Evolutionary conservation across 2,329 filamentous ascomycete genomes (phyloP).

Genomic region (Penicillium sp.): DNA sequence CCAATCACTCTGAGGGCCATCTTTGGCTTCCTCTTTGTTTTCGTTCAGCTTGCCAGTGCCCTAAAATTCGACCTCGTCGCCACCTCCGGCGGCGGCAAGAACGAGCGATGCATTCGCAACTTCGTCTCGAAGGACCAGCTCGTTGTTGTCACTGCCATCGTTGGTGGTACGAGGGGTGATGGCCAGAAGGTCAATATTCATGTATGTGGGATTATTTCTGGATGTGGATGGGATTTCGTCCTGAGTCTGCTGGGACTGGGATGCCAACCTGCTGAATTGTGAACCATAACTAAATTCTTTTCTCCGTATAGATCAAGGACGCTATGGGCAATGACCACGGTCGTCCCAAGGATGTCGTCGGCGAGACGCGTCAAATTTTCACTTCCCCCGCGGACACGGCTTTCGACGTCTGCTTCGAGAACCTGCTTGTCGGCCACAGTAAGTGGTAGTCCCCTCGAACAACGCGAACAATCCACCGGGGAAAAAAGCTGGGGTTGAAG

Average conservation of each 20-base stretch:
- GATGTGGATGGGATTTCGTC: not conserved
- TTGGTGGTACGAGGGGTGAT: constrained; percentile 83
- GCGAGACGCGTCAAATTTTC: constrained; percentile 90
- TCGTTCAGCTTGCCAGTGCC: constrained; percentile 52
- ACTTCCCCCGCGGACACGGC: constrained; percentile 87
- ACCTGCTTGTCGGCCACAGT: constrained; percentile 67
- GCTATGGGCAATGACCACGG: constrained; percentile 95
- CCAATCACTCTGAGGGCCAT: constrained; percentile 32
- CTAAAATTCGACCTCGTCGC: constrained; percentile 93
- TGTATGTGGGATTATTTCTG: constrained; percentile 50
- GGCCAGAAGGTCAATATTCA: constrained; percentile 93
- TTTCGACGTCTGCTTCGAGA: constrained; percentile 97
- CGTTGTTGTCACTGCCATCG: constrained; percentile 88
- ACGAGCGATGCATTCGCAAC: constrained; percentile 91
- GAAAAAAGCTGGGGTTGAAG: not conserved
- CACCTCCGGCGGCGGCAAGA: constrained; percentile 59
- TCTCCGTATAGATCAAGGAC: constrained; percentile 73
- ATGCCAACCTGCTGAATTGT: not conserved
- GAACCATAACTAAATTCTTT: constrained; percentile 8
- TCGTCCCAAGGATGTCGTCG: constrained; percentile 82
- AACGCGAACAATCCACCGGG: not conserved
- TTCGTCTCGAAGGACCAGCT: constrained; percentile 90
- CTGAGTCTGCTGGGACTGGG: not conserved
- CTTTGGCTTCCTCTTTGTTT: constrained; percentile 34
- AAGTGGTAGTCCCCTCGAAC: constrained; percentile 39